These are phyloP conservation scores for Paramyrothecium sp. DNA, from an alignment of 2,329 filamentous ascomycete species.

Conservation along the genomic window DNA sequence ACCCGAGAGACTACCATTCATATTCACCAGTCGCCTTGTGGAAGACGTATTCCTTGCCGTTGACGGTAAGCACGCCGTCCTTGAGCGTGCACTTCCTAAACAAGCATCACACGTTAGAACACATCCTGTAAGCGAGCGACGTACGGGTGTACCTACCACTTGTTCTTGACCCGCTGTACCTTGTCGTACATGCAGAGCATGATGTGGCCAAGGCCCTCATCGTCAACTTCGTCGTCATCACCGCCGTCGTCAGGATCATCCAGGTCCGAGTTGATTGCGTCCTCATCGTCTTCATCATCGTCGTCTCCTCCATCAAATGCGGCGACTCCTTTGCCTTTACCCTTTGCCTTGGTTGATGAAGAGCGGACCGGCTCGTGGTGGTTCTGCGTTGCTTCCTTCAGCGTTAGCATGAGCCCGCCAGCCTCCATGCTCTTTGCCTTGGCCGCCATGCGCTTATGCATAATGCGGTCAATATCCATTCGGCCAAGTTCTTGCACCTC, in stretches of 20 bases:
- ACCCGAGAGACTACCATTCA: slow-evolving; percentile 69
- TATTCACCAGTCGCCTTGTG: slow-evolving; percentile 97
- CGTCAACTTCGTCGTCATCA: slow-evolving; percentile 82
- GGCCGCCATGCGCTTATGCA: slow-evolving; percentile 66
- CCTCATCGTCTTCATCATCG: slow-evolving; percentile 71
- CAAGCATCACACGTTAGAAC: slow-evolving; percentile 7
- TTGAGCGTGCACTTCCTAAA: slow-evolving; percentile 93
- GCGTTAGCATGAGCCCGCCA: slow-evolving; percentile 72
- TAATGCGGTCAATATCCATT: slow-evolving; percentile 65
- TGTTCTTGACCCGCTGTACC: slow-evolving; percentile 98
- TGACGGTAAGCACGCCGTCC: slow-evolving; percentile 90
- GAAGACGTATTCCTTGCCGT: slow-evolving; percentile 95
- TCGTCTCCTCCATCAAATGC: slow-evolving; percentile 65
- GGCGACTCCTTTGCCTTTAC: slow-evolving; percentile 32
- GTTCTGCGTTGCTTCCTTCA: slow-evolving; percentile 52
- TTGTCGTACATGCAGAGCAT: slow-evolving; percentile 99
- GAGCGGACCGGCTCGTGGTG: slow-evolving; percentile 1
- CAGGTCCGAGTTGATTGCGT: slow-evolving; percentile 97
- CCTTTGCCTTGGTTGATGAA: slow-evolving; percentile 13
- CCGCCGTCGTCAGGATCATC: slow-evolving; percentile 89
- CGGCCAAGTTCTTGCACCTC: slow-evolving; percentile 55
- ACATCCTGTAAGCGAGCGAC: background rate
- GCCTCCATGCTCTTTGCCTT: slow-evolving; percentile 70
- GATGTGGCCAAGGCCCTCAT: slow-evolving; percentile 80
- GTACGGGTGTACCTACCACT: slow-evolving; percentile 59